Evolutionary conservation across 306 rosid genomes (phyloP).

Genomic region (Herpetospermum pedunculosum): DNA sequence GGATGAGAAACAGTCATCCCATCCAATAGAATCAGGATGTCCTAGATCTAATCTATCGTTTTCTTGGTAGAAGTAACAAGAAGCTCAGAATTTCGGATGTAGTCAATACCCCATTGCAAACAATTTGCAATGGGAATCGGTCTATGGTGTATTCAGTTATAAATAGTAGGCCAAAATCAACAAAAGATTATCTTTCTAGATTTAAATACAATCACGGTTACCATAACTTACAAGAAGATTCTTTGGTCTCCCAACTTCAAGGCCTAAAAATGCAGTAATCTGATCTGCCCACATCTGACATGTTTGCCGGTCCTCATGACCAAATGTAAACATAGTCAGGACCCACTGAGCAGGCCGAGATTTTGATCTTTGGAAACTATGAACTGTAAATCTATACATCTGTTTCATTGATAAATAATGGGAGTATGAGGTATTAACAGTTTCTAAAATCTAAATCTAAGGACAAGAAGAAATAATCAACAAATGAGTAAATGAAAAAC

Average conservation of each 20-base stretch:
- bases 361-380: constrained; percentile 52
- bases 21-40: neutral
- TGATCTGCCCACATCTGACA: constrained; percentile 73
- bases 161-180: neutral
- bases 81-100: neutral
- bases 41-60: neutral
- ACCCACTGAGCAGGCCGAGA: constrained; percentile 42
- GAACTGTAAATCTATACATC: constrained; percentile 59
- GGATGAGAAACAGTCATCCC: neutral
- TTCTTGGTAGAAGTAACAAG: neutral
- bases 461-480: constrained; percentile 3
- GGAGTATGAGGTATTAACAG: neutral
- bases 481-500: constrained; percentile 29
- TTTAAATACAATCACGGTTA: neutral
- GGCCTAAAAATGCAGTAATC: constrained; percentile 34
- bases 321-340: constrained; percentile 53
- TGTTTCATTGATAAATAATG: constrained; percentile 19
- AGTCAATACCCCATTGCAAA: neutral
- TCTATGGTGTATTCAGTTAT: neutral
- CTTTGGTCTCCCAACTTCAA: constrained; percentile 58
- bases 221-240: constrained; percentile 66
- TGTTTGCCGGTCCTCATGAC: constrained; percentile 37
- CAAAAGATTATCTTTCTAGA: constrained; percentile 9
- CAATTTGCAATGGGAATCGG: neutral
- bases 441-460: neutral